Evolutionary conservation across 1,284 basidiomycete genomes (phyloP), one percentile per base, ranked within the genome.

Genomic region (Anthracocystis setariae): DNA sequence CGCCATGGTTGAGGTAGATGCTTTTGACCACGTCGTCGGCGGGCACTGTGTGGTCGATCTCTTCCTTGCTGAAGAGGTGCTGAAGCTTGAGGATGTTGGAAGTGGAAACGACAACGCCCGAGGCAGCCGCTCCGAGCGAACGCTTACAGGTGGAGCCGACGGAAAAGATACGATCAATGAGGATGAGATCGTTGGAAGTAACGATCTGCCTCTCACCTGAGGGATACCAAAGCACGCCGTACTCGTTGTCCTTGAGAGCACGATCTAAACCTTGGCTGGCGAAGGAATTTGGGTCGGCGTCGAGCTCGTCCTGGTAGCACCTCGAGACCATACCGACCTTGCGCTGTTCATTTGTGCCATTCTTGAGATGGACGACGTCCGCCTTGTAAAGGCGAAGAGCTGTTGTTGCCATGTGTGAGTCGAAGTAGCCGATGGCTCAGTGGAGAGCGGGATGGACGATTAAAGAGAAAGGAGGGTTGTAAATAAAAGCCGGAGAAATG

Each of bases 131-230:
- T 47, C 90, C 88, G 18, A 91, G 84, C 60, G 87, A 88, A 45
- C 89, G 88, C 84, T 95, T 95, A 85, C 92, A 91, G 52, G 91
- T 86, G 82, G 95, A 93, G 25, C 93, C 92, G 9, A 82, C 78
- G 68, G 91, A 88, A 76, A 95, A 90, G 39, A 87, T 87, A 52
- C 93, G 90, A 83, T 94, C 91, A 52, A 92, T 85, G 12, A 95
- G 88, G n/a, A 84, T 84, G 62, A 92, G 86, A 9, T 89, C 86
- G 12, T 88, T 86, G 80, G 92, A 91, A 5, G 85, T 85, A 15
- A 92, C 85, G 63, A 76, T 59, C 52, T 77, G 44, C 43, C 77
- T 61, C 50, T 62, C 85, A 42, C 84, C 85, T 17, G 84, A 84
- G 3, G 87, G 85, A 42, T 90, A 85, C 83, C 90, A 91, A 37